Evolutionary conservation across 2,329 filamentous ascomycete species (phyloP), one percentile per base, ranked within the genome.

Genomic region (Sphaerulina musiva): DNA sequence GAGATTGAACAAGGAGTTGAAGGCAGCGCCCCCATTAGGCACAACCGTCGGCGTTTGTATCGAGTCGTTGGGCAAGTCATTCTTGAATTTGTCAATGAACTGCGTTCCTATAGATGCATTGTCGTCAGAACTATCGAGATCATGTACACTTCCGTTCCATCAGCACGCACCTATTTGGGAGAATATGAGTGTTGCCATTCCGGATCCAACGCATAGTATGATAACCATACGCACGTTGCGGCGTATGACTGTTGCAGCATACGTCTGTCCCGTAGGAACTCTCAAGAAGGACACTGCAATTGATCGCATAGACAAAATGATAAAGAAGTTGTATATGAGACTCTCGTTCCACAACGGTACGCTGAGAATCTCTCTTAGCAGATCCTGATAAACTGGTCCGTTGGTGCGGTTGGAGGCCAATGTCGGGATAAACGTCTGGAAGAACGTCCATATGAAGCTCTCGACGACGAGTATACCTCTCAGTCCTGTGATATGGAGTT

Each of bases 1-100:
- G 31, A 76, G 59, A 39, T 76, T 68, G 62, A 76, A 76, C 6
- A 77, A 60, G 0, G 72, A 72, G 62, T 77, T 77, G 65, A 75
- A 72, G 45, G 71, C 76, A 11, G 71, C 63, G 8, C 76, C 62
- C 20, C 71, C 70, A 54, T 68, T 72, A 26, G 71, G 66, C 2
- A 74, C 59, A 20, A 61, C 58, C 42, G 67, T 64, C 8, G 64
- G 65, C 2, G 59, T 59, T 14, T 53, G 26, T 8, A 75, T 68
- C 1, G 69, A 69, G 3, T 63, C 46, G 46, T 78, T 77, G 7
- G 64, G 65, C 3, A 73, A 71, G 0, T 59, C 51, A 2, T 48
- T 38, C 36, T 71, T 67, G 65, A 75, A 76, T 3, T 69, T 60
- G 26, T 68, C 56, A 43, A 76, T 72, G 63, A 71, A 70, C 5